Conservation (phyloP, 768 basidiomycete species). For the Coprinellus micaceus region DNA sequence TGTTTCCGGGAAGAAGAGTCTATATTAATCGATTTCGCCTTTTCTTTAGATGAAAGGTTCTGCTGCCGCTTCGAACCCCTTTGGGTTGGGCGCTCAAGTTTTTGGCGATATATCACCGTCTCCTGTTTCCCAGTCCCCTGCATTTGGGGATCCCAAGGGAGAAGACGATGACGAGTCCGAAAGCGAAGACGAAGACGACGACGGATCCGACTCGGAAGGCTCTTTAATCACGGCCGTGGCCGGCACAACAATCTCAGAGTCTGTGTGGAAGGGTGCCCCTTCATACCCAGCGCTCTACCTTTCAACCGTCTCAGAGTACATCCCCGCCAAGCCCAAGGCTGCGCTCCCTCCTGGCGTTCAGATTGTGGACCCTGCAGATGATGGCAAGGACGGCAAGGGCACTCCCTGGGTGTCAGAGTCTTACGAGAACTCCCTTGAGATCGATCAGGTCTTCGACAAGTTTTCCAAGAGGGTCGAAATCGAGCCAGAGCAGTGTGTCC, state of each 20-base stretch:
- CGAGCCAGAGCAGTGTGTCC: constrained; percentile 80
- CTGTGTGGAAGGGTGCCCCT: constrained; percentile 65
- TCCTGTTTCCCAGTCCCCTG: neutral
- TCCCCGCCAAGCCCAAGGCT: constrained; percentile 52
- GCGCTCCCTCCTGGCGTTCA: constrained; percentile 43
- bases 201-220: constrained; percentile 37
- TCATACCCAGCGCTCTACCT: constrained; percentile 68
- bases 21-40: neutral
- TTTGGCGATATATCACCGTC: constrained; percentile 42
- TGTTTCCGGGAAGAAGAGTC: neutral
- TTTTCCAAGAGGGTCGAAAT: constrained; percentile 71
- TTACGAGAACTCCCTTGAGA: constrained; percentile 76
- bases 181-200: constrained; percentile 20
- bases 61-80: constrained; percentile 29
- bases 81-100: constrained; percentile 63
- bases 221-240: constrained; percentile 59
- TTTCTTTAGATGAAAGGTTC: constrained; percentile 7
- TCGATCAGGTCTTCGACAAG: constrained; percentile 83
- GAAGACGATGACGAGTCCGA: constrained; percentile 21
- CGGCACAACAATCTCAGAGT: constrained; percentile 49
- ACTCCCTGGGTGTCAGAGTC: constrained; percentile 63
- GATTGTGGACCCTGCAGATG: constrained; percentile 32
- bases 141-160: constrained; percentile 10
- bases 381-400: constrained; percentile 42
- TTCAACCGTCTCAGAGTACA: constrained; percentile 70